Base-by-base conservation (phyloP, 202 grass and related monocot genomes). In the Cymbopogon flexuosus region DNA sequence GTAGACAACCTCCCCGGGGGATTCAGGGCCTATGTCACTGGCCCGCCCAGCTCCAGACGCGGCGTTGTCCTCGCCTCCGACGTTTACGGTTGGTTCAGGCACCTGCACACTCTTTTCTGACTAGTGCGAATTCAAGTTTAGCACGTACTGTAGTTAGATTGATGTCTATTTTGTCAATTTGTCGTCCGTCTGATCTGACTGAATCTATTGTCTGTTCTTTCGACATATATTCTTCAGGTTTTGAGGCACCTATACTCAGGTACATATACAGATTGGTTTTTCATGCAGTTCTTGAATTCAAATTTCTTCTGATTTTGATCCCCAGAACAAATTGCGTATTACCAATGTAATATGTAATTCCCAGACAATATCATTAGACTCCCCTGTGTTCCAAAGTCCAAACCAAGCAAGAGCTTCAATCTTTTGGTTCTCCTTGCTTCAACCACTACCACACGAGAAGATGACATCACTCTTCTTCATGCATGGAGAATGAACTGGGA, bases 231-330 rank as follows among this genome's bases (percentile, higher is more conserved):
- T 75, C 15, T 56, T 15, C 79, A 83, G 85, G 85, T 33, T 87
- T 83, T 10, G 24, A 87, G 63, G 73, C 73, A n/a, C 73, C 79
- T 30, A 21, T 87, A 52, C 74, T 83, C n/a, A 87, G 85, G 85
- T 87, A 58, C 0, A 51, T 13, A 30, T 43, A 19, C 2, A 41
- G 10, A 5, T 16, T 14, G 10, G 21, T n/a, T 39, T 62, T 6
- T 49, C 46, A 49, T 49, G 14, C 46, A 6, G 46, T 16, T 49
- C 14, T 1, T 15, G 13, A 47, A 13, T 14, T 47, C 5, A 15
- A 15, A 15, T 47, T 46, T 12, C 43, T 43, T 43, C 41, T 43
- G 10, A 13, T 43, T 45, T 45, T 13, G 11, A 45, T 13, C 42
- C 3, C 1, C 10, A 13, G 10, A 30, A 62, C 39, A 62, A 62